phyloP scores from a whole-genome alignment of 805 yeast species.

The Debaryomyces castellii region DNA sequence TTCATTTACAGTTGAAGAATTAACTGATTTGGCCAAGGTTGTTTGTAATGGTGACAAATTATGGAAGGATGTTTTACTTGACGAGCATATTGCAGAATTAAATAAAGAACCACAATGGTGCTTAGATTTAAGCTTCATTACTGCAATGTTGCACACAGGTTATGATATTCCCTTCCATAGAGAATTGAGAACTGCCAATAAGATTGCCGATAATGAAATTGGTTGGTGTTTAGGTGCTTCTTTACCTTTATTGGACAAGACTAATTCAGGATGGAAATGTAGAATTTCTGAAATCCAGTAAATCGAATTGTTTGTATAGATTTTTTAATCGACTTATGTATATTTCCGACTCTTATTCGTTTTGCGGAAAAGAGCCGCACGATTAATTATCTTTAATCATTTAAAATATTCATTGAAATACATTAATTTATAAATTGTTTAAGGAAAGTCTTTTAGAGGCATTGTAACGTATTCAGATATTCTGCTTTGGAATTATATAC shows the following conservation, averaged over 20 bases:
- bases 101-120: slow-evolving; percentile 91
- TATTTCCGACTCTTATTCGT: neutral
- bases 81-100: slow-evolving; percentile 65
- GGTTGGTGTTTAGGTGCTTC: slow-evolving; percentile 99
- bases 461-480: neutral
- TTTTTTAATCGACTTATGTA: neutral
- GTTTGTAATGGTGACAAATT: slow-evolving; percentile 82
- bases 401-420: neutral
- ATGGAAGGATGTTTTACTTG: slow-evolving; percentile 71
- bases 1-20: slow-evolving; percentile 81
- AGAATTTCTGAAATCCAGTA: slow-evolving; percentile 26
- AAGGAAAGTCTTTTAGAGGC: neutral
- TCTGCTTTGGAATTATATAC: neutral
- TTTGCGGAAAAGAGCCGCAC: slow-evolving; percentile 1
- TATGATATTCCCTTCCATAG: slow-evolving; percentile 89
- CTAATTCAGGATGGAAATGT: slow-evolving; percentile 69
- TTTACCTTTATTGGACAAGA: slow-evolving; percentile 75
- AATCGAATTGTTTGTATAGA: neutral
- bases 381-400: neutral
- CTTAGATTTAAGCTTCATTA: slow-evolving; percentile 85
- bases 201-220: slow-evolving; percentile 81
- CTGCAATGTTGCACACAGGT: slow-evolving; percentile 89
- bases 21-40: slow-evolving; percentile 72
- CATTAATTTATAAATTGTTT: neutral
- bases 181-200: slow-evolving; percentile 90